Evolutionary conservation across 164 flowering plant genomes (phyloP).

Genomic region (Vitis amurensis): DNA sequence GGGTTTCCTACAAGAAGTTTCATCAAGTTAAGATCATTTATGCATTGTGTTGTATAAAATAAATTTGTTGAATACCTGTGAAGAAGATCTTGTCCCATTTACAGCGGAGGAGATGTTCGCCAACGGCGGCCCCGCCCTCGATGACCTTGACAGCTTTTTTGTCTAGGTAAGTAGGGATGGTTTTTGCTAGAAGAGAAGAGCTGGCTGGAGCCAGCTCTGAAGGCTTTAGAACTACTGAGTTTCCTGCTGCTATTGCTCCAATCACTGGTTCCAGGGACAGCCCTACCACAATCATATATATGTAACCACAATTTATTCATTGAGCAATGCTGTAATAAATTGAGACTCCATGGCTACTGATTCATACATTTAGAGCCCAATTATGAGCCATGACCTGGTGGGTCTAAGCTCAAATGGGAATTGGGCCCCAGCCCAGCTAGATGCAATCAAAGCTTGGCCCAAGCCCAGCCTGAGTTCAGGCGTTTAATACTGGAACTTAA

Average conservation of each 20-base stretch:
- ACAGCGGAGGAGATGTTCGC: constrained; percentile 25
- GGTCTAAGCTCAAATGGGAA: too few species aligned
- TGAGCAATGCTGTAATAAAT: too few species aligned
- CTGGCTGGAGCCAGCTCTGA: constrained; percentile 41
- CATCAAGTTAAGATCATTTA: too few species aligned
- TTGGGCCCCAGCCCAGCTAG: too few species aligned
- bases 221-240: constrained; percentile 41
- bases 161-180: constrained; percentile 31
- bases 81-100: constrained; percentile 51
- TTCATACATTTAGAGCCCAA: too few species aligned
- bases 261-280: constrained; percentile 41
- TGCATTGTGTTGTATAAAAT: too few species aligned
- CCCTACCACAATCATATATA: constrained; percentile 12
- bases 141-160: constrained; percentile 33
- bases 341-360: too few species aligned
- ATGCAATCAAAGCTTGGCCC: too few species aligned
- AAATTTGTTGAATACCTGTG: constrained; percentile 24
- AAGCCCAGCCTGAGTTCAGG: too few species aligned
- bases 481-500: too few species aligned
- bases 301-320: too few species aligned
- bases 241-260: constrained; percentile 52
- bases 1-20: constrained; percentile 24
- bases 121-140: constrained; percentile 29
- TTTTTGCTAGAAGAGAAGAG: constrained; percentile 32
- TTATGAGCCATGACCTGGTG: too few species aligned